These are phyloP conservation scores for Aspergillus transmontanensis DNA, from an alignment of 2,329 filamentous ascomycete species.

Conservation along the genomic window DNA sequence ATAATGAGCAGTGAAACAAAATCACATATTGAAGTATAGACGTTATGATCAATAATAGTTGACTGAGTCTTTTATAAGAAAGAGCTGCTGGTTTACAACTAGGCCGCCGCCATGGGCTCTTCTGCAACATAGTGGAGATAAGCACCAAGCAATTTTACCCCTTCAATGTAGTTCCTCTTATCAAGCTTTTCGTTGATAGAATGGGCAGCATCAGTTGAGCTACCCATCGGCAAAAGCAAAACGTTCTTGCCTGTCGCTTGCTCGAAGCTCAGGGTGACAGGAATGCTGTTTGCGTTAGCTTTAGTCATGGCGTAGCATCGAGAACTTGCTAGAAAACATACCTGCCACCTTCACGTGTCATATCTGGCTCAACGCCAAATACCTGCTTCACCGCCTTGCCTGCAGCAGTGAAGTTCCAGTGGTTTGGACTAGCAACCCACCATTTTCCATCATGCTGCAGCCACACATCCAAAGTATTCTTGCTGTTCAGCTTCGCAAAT, in stretches of 20 bases:
- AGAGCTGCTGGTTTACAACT: background rate
- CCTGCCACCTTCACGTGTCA: slow-evolving; percentile 93
- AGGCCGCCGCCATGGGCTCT: slow-evolving; percentile 62
- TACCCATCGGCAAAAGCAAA: slow-evolving; percentile 92
- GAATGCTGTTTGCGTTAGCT: slow-evolving; percentile 67
- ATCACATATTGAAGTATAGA: background rate
- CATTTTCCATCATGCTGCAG: slow-evolving; percentile 93
- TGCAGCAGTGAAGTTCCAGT: slow-evolving; percentile 97
- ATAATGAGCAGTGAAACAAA: background rate
- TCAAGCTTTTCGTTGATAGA: slow-evolving; percentile 99
- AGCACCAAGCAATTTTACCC: slow-evolving; percentile 90
- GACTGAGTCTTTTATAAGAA: background rate
- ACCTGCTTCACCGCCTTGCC: slow-evolving; percentile 95
- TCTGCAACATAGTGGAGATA: slow-evolving; percentile 96
- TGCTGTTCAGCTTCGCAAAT: slow-evolving; percentile 84
- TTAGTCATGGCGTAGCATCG: background rate
- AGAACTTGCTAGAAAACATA: slow-evolving; percentile 42
- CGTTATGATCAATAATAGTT: background rate
- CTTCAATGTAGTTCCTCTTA: slow-evolving; percentile 96
- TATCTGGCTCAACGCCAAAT: slow-evolving; percentile 89
- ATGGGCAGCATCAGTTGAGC: slow-evolving; percentile 93
- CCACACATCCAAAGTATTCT: slow-evolving; percentile 83
- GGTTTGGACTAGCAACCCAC: slow-evolving; percentile 97
- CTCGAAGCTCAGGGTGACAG: slow-evolving; percentile 95
- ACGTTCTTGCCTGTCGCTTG: slow-evolving; percentile 98